These are phyloP conservation scores for Marvania coccoides DNA, from an alignment of 139 green algal species.

Conservation along the genomic window DNA sequence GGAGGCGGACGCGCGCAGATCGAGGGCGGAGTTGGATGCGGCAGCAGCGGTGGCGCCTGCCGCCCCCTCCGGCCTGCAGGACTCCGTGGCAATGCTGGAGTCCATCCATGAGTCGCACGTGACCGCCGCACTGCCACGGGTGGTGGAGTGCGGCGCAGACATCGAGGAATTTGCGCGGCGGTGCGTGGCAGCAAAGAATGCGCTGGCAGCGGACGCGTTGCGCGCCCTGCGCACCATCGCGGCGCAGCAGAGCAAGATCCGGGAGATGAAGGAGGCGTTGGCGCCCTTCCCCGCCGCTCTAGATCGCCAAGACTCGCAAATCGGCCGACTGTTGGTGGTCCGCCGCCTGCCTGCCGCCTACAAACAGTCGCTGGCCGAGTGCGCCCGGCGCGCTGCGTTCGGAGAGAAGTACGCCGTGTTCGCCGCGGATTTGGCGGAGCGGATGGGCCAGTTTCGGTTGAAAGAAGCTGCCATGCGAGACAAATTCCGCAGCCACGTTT, in stretches of 20 bases:
- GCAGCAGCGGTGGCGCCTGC: constrained; percentile 37
- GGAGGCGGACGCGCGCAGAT: constrained; percentile 48
- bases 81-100: constrained; percentile 69
- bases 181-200: constrained; percentile 53
- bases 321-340: constrained; percentile 44
- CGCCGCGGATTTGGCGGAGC: constrained; percentile 64
- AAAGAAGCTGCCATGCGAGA: constrained; percentile 60
- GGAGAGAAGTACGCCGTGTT: constrained; percentile 47
- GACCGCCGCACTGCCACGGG: constrained; percentile 45
- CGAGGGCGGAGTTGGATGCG: constrained; percentile 57
- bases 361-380: constrained; percentile 72
- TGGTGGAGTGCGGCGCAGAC: constrained; percentile 28
- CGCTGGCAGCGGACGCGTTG: constrained; percentile 68
- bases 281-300: constrained; percentile 4
- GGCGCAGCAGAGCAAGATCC: constrained; percentile 75
- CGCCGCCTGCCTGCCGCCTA: constrained; percentile 64
- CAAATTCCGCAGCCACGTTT: constrained; percentile 45
- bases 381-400: constrained; percentile 51
- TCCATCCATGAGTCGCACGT: constrained; percentile 67
- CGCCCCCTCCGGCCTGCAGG: constrained; percentile 25
- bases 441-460: constrained; percentile 52
- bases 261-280: constrained; percentile 51
- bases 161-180: constrained; percentile 31
- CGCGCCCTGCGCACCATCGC: constrained; percentile 66
- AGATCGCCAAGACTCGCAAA: neutral